Evolutionary conservation across 805 yeast genomes (phyloP).

Genomic region (Candida xyloterini): DNA sequence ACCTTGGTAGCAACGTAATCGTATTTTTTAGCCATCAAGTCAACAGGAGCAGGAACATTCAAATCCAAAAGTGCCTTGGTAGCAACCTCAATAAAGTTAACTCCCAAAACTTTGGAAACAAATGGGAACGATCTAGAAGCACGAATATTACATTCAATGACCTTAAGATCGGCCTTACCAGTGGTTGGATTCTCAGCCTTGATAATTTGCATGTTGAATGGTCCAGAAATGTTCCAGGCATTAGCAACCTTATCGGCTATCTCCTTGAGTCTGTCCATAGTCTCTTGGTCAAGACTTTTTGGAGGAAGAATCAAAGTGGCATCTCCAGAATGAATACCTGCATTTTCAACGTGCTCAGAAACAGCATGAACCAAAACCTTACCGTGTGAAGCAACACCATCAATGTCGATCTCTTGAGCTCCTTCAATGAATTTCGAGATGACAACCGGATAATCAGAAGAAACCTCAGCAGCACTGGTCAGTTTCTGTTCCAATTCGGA

Average conservation of each 20-base stretch:
- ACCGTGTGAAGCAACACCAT: slow-evolving; percentile 95
- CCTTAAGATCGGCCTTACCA: slow-evolving; percentile 70
- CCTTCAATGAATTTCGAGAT: slow-evolving; percentile 94
- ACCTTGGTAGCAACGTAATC: slow-evolving; percentile 93
- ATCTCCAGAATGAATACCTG: slow-evolving; percentile 99
- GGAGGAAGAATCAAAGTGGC: slow-evolving; percentile 97
- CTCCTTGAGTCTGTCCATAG: slow-evolving; percentile 84
- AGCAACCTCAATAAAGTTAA: slow-evolving; percentile 92
- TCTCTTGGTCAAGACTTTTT: slow-evolving; percentile 88
- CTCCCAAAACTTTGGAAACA: slow-evolving; percentile 94
- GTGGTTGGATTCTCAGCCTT: slow-evolving; percentile 64
- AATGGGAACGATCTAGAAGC: slow-evolving; percentile 99
- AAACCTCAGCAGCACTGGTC: slow-evolving; percentile 93
- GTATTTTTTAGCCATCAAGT: slow-evolving; percentile 74
- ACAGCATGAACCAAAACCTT: slow-evolving; percentile 94
- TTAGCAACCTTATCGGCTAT: slow-evolving; percentile 95
- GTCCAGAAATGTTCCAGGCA: slow-evolving; percentile 95
- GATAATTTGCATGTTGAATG: slow-evolving; percentile 94
- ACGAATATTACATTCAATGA: slow-evolving; percentile 97
- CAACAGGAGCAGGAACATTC: slow-evolving; percentile 72
- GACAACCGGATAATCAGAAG: slow-evolving; percentile 97
- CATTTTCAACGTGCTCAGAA: slow-evolving; percentile 97
- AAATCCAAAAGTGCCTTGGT: slow-evolving; percentile 78
- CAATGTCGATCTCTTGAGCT: slow-evolving; percentile 98
- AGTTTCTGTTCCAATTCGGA: slow-evolving; percentile 85